Evolutionary conservation across 1,284 basidiomycete species (phyloP).

Genomic region (Sanghuangporus baumii): DNA sequence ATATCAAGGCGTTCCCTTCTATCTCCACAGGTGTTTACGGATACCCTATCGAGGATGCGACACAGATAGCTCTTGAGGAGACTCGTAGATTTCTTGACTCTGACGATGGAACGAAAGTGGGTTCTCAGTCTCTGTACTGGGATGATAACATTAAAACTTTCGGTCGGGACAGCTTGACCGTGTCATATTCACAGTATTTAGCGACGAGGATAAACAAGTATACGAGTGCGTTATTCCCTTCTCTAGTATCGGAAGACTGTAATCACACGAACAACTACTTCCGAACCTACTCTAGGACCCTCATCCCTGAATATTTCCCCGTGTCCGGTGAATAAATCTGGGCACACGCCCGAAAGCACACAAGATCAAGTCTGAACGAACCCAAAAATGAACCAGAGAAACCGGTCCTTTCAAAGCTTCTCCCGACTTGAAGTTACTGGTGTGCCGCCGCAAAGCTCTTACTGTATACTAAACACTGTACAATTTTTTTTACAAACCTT

Average conservation of each 20-base stretch:
- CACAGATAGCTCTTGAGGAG: slow-evolving; percentile 59
- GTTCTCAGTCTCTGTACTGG: slow-evolving; percentile 17
- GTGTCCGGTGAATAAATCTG: slow-evolving; percentile 5
- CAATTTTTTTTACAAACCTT: no score
- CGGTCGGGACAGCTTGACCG: slow-evolving; percentile 50
- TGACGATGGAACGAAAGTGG: slow-evolving; percentile 43
- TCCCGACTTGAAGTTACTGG: background rate
- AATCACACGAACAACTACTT: background rate
- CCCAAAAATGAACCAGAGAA: background rate
- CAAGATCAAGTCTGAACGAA: background rate
- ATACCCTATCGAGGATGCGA: slow-evolving; percentile 71
- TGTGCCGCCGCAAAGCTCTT: background rate
- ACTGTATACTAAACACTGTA: background rate
- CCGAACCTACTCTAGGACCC: slow-evolving; percentile 31
- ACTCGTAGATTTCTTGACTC: slow-evolving; percentile 56
- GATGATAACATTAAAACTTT: background rate
- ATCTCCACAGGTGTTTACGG: slow-evolving; percentile 79
- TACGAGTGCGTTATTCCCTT: slow-evolving; percentile 49
- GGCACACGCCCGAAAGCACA: background rate
- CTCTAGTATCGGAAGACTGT: background rate
- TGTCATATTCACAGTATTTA: slow-evolving; percentile 72
- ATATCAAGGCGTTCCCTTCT: slow-evolving; percentile 65
- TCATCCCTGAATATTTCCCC: slow-evolving; percentile 63
- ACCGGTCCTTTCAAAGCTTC: background rate
- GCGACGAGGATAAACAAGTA: slow-evolving; percentile 51